Evolutionary conservation across 768 basidiomycete genomes (phyloP).

Genomic region (Rhodotorula toruloides): DNA sequence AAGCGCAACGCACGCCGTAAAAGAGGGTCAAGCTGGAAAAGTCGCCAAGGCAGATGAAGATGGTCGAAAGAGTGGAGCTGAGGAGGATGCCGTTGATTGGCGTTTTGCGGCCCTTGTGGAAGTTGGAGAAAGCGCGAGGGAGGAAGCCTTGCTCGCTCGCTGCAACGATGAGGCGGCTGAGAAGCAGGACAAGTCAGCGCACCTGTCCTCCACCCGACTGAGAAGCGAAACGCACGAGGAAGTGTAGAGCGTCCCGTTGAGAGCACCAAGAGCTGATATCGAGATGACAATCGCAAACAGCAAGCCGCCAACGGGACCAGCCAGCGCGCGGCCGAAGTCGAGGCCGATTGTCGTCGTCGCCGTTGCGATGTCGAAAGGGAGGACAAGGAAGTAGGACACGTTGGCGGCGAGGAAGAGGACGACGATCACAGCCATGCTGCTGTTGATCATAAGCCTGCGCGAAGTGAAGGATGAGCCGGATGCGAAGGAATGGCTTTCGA

Average conservation of each 20-base stretch:
- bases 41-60: constrained; percentile 38
- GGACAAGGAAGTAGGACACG: constrained; percentile 82
- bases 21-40: constrained; percentile 53
- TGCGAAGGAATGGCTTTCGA: neutral
- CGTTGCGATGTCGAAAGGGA: constrained; percentile 52
- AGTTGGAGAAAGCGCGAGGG: constrained; percentile 68
- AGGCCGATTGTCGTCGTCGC: constrained; percentile 28
- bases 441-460: constrained; percentile 31
- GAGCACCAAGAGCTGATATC: constrained; percentile 87
- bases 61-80: constrained; percentile 62
- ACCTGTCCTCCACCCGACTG: neutral
- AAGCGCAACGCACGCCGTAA: constrained; percentile 77
- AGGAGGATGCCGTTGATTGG: constrained; percentile 82
- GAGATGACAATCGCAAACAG: constrained; percentile 87
- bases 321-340: constrained; percentile 82
- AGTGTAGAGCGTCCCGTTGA: constrained; percentile 54
- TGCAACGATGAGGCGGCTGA: constrained; percentile 78
- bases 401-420: constrained; percentile 74
- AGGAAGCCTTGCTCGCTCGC: constrained; percentile 84
- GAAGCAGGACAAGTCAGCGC: constrained; percentile 58
- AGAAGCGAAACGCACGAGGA: constrained; percentile 50
- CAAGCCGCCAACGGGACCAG: constrained; percentile 78
- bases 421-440: constrained; percentile 20
- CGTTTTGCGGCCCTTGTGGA: constrained; percentile 70
- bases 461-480: neutral